Percentiles rank a stretch among this genome's conserved stretches.
Evolutionary conservation across 495 filamentous ascomycete genomes (phyloP).

Genomic region (Podospora pseudocomata): DNA sequence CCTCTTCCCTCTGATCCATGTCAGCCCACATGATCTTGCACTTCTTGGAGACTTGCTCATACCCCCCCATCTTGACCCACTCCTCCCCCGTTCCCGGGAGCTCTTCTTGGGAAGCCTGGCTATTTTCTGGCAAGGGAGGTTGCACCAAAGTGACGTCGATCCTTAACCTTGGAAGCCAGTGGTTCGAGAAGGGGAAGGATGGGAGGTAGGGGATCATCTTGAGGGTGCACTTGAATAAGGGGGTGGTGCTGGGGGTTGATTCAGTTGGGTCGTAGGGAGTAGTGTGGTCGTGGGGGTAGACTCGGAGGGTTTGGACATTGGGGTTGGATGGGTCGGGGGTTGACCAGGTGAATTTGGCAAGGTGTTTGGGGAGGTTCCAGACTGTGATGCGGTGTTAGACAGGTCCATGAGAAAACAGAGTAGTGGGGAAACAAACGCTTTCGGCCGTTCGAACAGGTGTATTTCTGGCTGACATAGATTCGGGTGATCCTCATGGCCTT

Average conservation of each 20-base stretch:
- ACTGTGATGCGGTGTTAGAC: slow-evolving; percentile 23
- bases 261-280: slow-evolving; percentile 23
- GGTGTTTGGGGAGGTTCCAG: slow-evolving; percentile 55
- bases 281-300: slow-evolving; percentile 38
- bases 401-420: not conserved
- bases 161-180: slow-evolving; percentile 32
- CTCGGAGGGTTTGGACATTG: slow-evolving; percentile 35
- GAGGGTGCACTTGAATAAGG: slow-evolving; percentile 45
- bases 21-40: slow-evolving; percentile 38
- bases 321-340: slow-evolving; percentile 31
- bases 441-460: slow-evolving; percentile 47
- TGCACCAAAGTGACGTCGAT: slow-evolving; percentile 38
- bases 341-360: slow-evolving; percentile 47
- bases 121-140: slow-evolving; percentile 43
- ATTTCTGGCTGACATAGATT: slow-evolving; percentile 50
- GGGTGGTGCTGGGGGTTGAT: slow-evolving; percentile 23
- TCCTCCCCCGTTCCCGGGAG: slow-evolving; percentile 30
- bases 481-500: slow-evolving; percentile 35
- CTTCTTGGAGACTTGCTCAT: slow-evolving; percentile 19
- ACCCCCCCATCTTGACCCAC: slow-evolving; percentile 32
- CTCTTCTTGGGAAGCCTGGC: slow-evolving; percentile 28
- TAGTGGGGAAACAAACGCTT: slow-evolving; percentile 21
- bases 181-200: slow-evolving; percentile 40
- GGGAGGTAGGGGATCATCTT: slow-evolving; percentile 41
- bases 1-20: slow-evolving; percentile 34